Evolutionary conservation across 1,139 yeast species (phyloP), one percentile per base, ranked within the genome.

Genomic region (Diutina sp.): DNA sequence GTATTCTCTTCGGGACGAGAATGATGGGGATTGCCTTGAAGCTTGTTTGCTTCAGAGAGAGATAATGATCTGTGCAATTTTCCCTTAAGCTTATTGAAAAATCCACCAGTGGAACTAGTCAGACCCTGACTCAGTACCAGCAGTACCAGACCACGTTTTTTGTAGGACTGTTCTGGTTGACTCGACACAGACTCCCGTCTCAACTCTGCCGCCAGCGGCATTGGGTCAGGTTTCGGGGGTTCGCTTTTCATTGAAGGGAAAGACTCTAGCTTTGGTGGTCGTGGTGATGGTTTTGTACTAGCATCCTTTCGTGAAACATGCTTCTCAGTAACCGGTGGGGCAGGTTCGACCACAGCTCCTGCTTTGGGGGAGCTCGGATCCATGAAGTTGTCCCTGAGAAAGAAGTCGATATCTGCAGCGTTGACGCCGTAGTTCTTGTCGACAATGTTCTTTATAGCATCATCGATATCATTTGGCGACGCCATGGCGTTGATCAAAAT

Each of bases 71-170:
- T 50, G 51, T 54, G 61, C 46, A 75, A 67, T 59, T 69, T 72
- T 11, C 67, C 73, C 59, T 73, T 74, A 48, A 74, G 60, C 58
- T 72, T 74, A 51, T 74, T 69, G 57, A 75, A 72, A 47, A 75
- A 67, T 1, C 77, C 75, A 1, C 71, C 68, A 16, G 67, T 35
- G 61, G 61, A 51, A 18, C 63, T 62, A 21, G 56, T 41, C 55
- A 59, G 57, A n/a, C 58, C 58, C 28, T 55, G 56, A 46, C 65
- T 63, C 53, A 50, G 53, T n/a, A 32, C 18, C 53, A 50, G 53
- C 53, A 50, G 53, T 4, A 50, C 44, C 53, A 50, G 53, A 6
- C 38, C 35, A 9, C 51, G 51, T 12, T 48, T 48, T 7, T 14
- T 28, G 38, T 29, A 29, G 7, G 41, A 35, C 9, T 3, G 14